phyloP scores from a whole-genome alignment of 1,284 basidiomycete species.

The Omphalotus olearius region DNA sequence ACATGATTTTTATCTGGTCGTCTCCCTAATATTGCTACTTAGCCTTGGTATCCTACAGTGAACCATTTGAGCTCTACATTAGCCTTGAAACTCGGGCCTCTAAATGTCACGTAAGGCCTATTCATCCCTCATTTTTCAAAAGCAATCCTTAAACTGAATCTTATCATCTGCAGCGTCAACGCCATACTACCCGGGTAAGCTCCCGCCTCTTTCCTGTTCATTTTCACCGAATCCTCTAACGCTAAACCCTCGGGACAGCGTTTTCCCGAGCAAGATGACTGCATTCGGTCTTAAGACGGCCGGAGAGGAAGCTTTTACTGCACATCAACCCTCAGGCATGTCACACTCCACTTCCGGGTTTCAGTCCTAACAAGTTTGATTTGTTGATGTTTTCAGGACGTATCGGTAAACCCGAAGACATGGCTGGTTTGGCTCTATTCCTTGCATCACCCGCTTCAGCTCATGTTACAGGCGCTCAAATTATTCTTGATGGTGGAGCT shows the following conservation, averaged over 20 bases:
- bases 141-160: neutral
- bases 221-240: neutral
- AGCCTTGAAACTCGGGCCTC: conserved; percentile 62
- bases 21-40: neutral
- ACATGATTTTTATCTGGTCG: conserved; percentile 2
- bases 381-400: conserved; percentile 47
- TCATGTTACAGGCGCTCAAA: conserved; percentile 73
- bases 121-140: neutral
- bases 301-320: conserved; percentile 50
- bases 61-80: conserved; percentile 80
- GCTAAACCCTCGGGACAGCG: conserved; percentile 30
- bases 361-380: neutral
- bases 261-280: conserved; percentile 89
- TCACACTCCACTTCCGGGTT: neutral
- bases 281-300: conserved; percentile 63
- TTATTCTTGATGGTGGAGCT: conserved; percentile 66
- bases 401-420: conserved; percentile 63
- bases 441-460: conserved; percentile 67
- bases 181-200: conserved; percentile 70
- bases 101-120: conserved; percentile 57
- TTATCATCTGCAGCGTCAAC: conserved; percentile 59
- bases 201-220: too few species aligned
- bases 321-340: conserved; percentile 60
- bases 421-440: conserved; percentile 75
- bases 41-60: conserved; percentile 31